Evolutionary conservation across 2,329 filamentous ascomycete genomes (phyloP), one percentile per base, ranked within the genome.

Genomic region (Hypoxylon sp.): DNA sequence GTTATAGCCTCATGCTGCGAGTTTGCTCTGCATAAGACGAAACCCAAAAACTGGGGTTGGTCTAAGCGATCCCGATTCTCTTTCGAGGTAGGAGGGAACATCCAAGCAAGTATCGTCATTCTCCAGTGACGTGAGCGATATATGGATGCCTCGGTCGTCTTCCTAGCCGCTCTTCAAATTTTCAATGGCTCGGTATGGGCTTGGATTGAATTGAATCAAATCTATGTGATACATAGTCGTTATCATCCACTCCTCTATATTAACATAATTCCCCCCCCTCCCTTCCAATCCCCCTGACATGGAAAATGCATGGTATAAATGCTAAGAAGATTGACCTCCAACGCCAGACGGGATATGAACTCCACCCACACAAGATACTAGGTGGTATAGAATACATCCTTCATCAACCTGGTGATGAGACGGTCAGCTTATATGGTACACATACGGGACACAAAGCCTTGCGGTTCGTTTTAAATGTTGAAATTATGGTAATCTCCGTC

Each of bases 261-360:
- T 62, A 54, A 10, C 25, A 50, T 62, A 50, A 5, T 50, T 40
- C 25, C 14, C 25, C 44, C 33, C 25, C 22, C 27, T 13, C 20
- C 22, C 20, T 31, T 50, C 49, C 46, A 35, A 13, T 55, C 56
- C 46, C 53, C 27, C 31, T 42, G n/a, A 68, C 53, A 64, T 55
- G 35, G 42, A 50, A 65, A 68, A 59, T 31, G 51, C 60, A 25
- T 66, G 61, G 68, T 66, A 71, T 64, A 59, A 56, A 63, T 63
- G 40, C 58, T 56, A 7, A 55, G 61, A 55, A 55, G 10, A 25
- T 54, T 61, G 48, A 59, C 49, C 51, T 20, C 44, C 58, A 53
- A 61, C 65, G 54, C 61, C 55, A 48, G 42, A 31, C 22, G 42
- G 27, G 27, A 22, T 6, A 40, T 42, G 37, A n/a, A 27, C 20